These are phyloP conservation scores for Inga laurina DNA, from an alignment of 306 rosid species.

Conservation along the genomic window DNA sequence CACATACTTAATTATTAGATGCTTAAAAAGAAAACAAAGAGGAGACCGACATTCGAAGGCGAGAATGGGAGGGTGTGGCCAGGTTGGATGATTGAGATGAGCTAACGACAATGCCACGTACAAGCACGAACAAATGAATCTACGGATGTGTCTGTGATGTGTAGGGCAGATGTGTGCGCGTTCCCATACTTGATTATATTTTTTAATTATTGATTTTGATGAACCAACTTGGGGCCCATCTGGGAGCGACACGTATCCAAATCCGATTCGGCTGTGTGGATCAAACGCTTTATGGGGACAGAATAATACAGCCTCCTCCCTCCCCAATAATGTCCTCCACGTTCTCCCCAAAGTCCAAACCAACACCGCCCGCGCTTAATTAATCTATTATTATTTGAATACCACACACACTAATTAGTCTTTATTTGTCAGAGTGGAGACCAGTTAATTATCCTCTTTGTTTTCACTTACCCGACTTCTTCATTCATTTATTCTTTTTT, in stretches of 20 bases:
- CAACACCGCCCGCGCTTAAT: too few species aligned
- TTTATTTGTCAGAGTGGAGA: not conserved
- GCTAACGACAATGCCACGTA: not conserved
- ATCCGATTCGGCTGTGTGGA: slow-evolving; percentile 10
- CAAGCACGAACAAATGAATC: slow-evolving; percentile 8
- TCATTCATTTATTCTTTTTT: not conserved
- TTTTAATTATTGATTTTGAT: not conserved
- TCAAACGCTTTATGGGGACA: slow-evolving; percentile 34
- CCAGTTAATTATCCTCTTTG: slow-evolving; percentile 13
- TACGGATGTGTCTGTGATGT: slow-evolving; percentile 28
- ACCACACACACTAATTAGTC: not conserved
- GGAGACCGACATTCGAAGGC: not conserved
- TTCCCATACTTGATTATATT: not conserved
- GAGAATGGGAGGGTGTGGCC: slow-evolving; percentile 35
- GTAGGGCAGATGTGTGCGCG: slow-evolving; percentile 24
- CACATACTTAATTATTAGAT: too few species aligned
- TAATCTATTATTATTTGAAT: too few species aligned
- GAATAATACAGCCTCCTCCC: slow-evolving; percentile 28
- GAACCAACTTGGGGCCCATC: not conserved
- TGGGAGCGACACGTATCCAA: not conserved
- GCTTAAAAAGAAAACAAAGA: not conserved
- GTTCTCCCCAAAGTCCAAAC: slow-evolving; percentile 15
- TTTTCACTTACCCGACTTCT: not conserved
- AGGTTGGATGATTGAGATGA: slow-evolving; percentile 1
- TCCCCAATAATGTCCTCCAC: slow-evolving; percentile 40